Evolutionary conservation across 208 protist species (phyloP).

Genomic region (Acanthamoeba sp.): DNA sequence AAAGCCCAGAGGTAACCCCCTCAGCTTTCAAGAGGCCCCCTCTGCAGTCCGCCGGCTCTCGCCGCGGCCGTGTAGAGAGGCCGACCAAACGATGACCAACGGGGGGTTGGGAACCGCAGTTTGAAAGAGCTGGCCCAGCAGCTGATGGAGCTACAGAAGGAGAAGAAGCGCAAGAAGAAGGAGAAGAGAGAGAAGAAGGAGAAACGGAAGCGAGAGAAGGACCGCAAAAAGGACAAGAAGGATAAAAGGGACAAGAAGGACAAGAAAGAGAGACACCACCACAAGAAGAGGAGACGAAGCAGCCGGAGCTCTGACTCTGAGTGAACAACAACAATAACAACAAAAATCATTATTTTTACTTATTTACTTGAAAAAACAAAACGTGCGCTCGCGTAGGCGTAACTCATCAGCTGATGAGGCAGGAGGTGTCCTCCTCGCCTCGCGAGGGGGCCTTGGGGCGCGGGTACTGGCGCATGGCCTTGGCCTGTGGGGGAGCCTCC

Average conservation of each 20-base stretch:
- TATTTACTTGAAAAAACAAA: too few relatives aligned
- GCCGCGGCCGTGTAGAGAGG: background rate
- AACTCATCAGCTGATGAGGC: background rate
- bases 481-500: background rate
- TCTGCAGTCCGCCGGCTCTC: too few relatives aligned
- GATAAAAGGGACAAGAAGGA: conserved; percentile 24
- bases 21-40: background rate
- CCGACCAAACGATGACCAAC: too few relatives aligned
- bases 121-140: background rate
- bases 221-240: conserved; percentile 12
- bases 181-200: conserved; percentile 1
- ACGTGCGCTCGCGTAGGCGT: too few relatives aligned
- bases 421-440: background rate
- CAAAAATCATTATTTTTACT: too few relatives aligned
- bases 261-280: background rate
- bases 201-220: background rate
- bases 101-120: too few relatives aligned
- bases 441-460: background rate
- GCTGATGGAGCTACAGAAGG: background rate
- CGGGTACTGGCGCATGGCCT: conserved; percentile 11
- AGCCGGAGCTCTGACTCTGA: background rate
- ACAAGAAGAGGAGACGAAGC: background rate
- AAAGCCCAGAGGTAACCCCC: background rate
- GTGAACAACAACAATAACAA: too few relatives aligned
- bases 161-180: conserved; percentile 33